Evolutionary conservation across 192 early-diverging fungal species (phyloP), one percentile per base, ranked within the genome.

Genomic region (Coemansia sp.): DNA sequence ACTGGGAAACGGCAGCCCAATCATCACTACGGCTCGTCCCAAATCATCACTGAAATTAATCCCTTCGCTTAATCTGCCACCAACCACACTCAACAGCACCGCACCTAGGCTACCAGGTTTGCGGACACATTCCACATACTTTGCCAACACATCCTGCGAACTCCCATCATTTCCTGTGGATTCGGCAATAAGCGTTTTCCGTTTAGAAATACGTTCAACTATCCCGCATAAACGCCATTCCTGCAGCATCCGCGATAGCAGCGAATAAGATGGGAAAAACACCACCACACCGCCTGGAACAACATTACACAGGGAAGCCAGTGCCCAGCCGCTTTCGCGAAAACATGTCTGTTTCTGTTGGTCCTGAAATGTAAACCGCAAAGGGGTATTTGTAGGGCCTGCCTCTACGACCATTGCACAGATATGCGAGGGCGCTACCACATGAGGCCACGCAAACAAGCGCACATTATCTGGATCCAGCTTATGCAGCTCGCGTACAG

Each of bases 61-160:
- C 0, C 93, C 93, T 67, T 97, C 93, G 48, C 89, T 91, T 82
- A 96, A 82, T 52, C 90, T 91, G 20, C 94, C 94, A 19, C 88
- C 88, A 0, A 98, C 90, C 6, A 98, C 94, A 37, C 88, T 89
- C 42, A 98, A 80, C 43, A 98, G 68, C 4, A 98, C 70, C 0
- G 91, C 90, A 0, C 94, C 90, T 1, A 65, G 36, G 28, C 72
- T 63, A 0, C 61, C 59, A 0, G 28, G 36, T 1, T 43, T 23
- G 0, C 75, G 53, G 14, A 88, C 84, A 11, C 70, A 71, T 3
- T 57, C 40, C 4, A 81, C 65, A 43, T 93, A 96, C 6, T 85
- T 74, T 8, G 65, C 58, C 44, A 94, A 61, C 16, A 83, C 76
- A 4, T 64, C 50, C 5, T 15, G 5, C 9, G n/a, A 42, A 6